Conservation (phyloP, 441 rosid genomes). For the Euphorbia schlechtendalii region DNA sequence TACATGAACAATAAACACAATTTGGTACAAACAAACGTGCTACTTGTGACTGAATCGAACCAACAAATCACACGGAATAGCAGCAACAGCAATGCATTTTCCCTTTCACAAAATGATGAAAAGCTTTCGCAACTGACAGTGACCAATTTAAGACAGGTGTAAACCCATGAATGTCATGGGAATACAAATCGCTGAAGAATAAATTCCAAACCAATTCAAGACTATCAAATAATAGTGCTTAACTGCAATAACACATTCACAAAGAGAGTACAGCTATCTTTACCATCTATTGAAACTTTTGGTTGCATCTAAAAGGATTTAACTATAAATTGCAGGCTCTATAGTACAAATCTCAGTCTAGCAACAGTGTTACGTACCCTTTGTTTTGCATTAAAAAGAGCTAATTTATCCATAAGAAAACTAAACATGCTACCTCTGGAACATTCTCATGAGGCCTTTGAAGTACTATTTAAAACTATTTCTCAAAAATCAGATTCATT, state of each 20-base stretch:
- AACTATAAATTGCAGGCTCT: background rate
- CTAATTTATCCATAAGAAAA: background rate
- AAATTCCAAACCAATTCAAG: background rate
- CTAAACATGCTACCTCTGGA: background rate
- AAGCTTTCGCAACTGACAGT: background rate
- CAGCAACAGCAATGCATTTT: background rate
- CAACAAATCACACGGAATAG: too few relatives aligned
- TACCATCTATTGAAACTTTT: background rate
- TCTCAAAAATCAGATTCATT: background rate
- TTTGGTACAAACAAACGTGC: background rate
- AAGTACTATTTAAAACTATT: background rate
- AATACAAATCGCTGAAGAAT: background rate
- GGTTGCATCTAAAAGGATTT: slow-evolving; percentile 5
- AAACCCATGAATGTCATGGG: background rate
- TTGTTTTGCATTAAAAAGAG: background rate
- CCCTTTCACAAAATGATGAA: background rate
- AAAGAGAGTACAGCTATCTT: background rate
- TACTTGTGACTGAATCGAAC: background rate
- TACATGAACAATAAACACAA: background rate
- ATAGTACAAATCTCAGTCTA: background rate
- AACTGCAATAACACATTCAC: background rate
- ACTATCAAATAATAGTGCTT: background rate
- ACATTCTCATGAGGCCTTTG: background rate
- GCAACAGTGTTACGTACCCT: background rate
- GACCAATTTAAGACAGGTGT: background rate